Base-by-base conservation (phyloP, 2,329 filamentous ascomycete genomes). In the Sclerotinia trifoliorum region DNA sequence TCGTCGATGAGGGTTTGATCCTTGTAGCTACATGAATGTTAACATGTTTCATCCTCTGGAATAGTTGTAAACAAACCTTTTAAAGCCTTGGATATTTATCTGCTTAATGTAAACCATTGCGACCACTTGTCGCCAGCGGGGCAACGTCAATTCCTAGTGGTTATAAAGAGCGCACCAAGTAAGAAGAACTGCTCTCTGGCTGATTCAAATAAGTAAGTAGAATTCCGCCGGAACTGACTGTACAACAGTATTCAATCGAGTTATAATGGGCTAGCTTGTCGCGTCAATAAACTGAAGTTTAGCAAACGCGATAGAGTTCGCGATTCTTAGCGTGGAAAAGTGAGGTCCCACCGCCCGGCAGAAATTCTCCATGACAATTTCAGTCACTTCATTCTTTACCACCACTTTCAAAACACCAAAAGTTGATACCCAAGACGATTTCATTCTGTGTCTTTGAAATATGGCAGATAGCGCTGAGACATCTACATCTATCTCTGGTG, bases 21-120 rank as follows among this genome's bases (percentile, higher is more conserved):
- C 85, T 99, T 99, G 88, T 99, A 99, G 86, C 94, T 97, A 76
- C 67, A 57, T 71, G 67, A 32, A 10, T 63, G 35, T 42, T 29
- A 54, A 49, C 72, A 68, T 75, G 72, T n/a, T 44, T 52, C 58
- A 42, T 56, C n/a, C 17, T 24, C 19, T 21, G 26, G n/a, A 11
- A 2, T 44, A 24, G 54, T 11, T 15, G 1, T 24, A 57, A 8
- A 77, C 81, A 74, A 80, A 96, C 93, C 93, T 97, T 83, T 99
- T 99, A 83, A 99, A 99, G 88, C 95, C 95, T 81, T 99, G 95
- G 79, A 99, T 98, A 80, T 97, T 98, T 80, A 98, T 97, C 83
- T 99, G 95, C 81, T 99, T 99, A 86, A 99, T 97, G 84, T 96
- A 95, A 94, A 97, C 97, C 75, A 79, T 84, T 66, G 74, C 72